A percentile compares a stretch with the other conserved stretches of the same genome.
Evolutionary conservation across 2,329 filamentous ascomycete genomes (phyloP).

Genomic region (Colletotrichum caudatum): DNA sequence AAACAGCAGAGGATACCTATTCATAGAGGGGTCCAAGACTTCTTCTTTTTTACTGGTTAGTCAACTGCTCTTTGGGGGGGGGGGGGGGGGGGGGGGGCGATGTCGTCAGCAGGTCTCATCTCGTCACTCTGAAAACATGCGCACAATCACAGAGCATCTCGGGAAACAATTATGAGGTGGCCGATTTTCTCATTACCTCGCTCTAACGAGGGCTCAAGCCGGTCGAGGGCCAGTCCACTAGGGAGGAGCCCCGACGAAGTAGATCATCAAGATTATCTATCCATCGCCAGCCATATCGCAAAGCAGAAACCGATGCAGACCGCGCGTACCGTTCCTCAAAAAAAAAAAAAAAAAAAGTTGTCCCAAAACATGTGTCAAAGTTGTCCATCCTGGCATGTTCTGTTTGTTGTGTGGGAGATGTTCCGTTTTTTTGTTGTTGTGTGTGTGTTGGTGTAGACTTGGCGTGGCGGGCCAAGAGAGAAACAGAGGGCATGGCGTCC

Average conservation of each 20-base stretch:
- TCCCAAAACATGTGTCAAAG: slow-evolving; percentile 45
- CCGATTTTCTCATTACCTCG: slow-evolving; percentile 55
- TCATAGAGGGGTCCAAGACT: not conserved
- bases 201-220: slow-evolving; percentile 50
- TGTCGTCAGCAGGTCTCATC: not conserved
- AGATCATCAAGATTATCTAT: slow-evolving; percentile 43
- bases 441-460: slow-evolving; percentile 4
- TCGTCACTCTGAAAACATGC: not conserved
- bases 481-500: not conserved
- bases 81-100: too few relatives aligned
- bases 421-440: slow-evolving; percentile 25
- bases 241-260: slow-evolving; percentile 44
- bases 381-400: slow-evolving; percentile 36
- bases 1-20: not conserved
- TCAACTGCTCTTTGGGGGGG: not conserved
- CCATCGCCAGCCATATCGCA: slow-evolving; percentile 42
- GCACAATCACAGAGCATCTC: slow-evolving; percentile 3
- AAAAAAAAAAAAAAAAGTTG: slow-evolving; percentile 16
- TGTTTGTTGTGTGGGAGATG: slow-evolving; percentile 30
- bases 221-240: slow-evolving; percentile 45
- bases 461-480: slow-evolving; percentile 14
- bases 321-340: slow-evolving; percentile 23
- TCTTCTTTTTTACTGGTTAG: not conserved
- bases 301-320: slow-evolving; percentile 42
- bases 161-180: slow-evolving; percentile 48